Conservation (phyloP, 495 filamentous ascomycete species). For the Hypoxylon subgilvum region DNA sequence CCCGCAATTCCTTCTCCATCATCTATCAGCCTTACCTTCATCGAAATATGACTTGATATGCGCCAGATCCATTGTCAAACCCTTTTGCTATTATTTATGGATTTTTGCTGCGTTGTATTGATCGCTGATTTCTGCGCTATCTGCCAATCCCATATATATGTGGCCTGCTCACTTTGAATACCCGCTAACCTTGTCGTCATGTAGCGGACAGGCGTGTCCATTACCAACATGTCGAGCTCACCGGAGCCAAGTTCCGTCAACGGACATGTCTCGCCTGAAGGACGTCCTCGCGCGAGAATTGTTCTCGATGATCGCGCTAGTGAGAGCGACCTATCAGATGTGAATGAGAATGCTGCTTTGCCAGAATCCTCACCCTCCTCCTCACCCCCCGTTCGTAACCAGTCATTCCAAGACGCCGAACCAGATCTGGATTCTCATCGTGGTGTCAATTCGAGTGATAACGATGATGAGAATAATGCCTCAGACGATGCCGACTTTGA, state of each 20-base stretch:
- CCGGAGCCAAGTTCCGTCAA: constrained; percentile 53
- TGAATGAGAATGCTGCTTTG: constrained; percentile 42
- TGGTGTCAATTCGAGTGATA: constrained; percentile 60
- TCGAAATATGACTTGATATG: constrained; percentile 53
- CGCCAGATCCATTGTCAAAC: constrained; percentile 48
- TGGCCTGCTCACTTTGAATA: constrained; percentile 28
- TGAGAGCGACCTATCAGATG: constrained; percentile 57
- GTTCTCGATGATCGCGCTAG: constrained; percentile 44
- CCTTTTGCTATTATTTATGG: constrained; percentile 38
- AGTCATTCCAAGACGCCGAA: constrained; percentile 65
- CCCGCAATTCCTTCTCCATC: constrained; percentile 50
- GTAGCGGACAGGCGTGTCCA: constrained; percentile 51
- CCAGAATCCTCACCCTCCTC: constrained; percentile 35
- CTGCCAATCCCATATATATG: constrained; percentile 31
- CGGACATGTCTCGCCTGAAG: constrained; percentile 46
- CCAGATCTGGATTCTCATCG: constrained; percentile 63
- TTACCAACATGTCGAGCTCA: constrained; percentile 58
- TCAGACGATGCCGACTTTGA: constrained; percentile 83
- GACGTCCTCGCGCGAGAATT: constrained; percentile 32
- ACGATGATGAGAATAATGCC: constrained; percentile 62
- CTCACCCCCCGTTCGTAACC: constrained; percentile 57
- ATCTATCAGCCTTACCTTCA: constrained; percentile 52
- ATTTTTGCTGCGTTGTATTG: constrained; percentile 38
- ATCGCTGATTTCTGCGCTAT: constrained; percentile 48
- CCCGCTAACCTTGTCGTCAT: constrained; percentile 54